Evolutionary conservation across 768 basidiomycete genomes (phyloP).

Genomic region (Cyclocybe aegerita): DNA sequence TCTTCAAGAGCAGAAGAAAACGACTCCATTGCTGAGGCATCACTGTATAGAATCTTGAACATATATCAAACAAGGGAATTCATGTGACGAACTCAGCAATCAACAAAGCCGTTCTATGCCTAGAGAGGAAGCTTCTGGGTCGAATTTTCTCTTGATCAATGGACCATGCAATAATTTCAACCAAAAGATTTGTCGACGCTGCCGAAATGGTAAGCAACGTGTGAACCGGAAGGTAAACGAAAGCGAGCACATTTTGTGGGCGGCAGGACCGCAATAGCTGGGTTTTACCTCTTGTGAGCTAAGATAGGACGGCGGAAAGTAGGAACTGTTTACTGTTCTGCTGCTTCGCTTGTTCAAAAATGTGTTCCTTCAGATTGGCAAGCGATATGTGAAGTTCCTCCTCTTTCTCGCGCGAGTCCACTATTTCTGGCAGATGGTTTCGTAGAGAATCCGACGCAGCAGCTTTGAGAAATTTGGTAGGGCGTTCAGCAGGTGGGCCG

Average conservation of each 20-base stretch:
- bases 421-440: slow-evolving; percentile 34
- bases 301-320: background rate
- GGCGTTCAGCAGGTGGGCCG: slow-evolving; percentile 17
- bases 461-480: slow-evolving; percentile 19
- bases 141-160: slow-evolving; percentile 24
- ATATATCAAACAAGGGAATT: background rate
- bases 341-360: slow-evolving; percentile 29
- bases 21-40: slow-evolving; percentile 16
- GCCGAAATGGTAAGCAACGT: background rate
- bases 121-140: slow-evolving; percentile 8
- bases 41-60: slow-evolving; percentile 15
- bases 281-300: background rate
- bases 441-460: slow-evolving; percentile 25
- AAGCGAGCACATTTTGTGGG: slow-evolving; percentile 22
- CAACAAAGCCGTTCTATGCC: slow-evolving; percentile 26
- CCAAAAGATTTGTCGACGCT: slow-evolving; percentile 28
- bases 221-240: background rate
- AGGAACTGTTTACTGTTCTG: slow-evolving; percentile 35
- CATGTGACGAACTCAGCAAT: slow-evolving; percentile 30
- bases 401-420: slow-evolving; percentile 22
- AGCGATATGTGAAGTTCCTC: slow-evolving; percentile 15
- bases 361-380: slow-evolving; percentile 21
- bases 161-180: slow-evolving; percentile 26
- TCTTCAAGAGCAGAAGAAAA: slow-evolving; percentile 20
- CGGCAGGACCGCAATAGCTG: slow-evolving; percentile 35